phyloP scores from a whole-genome alignment of 176 grass and related monocot genomes.

The Elymus sibiricus region DNA sequence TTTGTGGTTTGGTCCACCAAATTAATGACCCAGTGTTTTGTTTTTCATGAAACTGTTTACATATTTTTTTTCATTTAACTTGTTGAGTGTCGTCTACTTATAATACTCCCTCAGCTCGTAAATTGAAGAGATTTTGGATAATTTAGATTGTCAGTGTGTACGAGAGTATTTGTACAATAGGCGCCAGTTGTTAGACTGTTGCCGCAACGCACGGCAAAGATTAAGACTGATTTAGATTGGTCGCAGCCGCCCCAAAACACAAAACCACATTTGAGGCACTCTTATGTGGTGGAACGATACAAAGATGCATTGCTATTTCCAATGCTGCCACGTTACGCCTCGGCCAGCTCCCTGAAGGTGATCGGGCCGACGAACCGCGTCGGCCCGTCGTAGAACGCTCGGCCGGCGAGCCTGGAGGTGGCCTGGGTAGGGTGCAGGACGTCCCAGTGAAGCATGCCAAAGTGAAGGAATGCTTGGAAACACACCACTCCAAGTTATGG shows the following conservation, averaged over 20 bases:
- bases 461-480: too few relatives aligned
- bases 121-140: too few relatives aligned
- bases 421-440: conserved; percentile 53
- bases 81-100: too few relatives aligned
- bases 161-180: too few relatives aligned
- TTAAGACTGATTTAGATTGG: not conserved
- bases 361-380: conserved; percentile 45
- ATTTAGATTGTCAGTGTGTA: too few relatives aligned
- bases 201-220: not conserved
- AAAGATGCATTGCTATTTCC: not conserved
- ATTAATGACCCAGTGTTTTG: not conserved
- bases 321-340: conserved; percentile 17
- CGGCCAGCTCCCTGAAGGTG: conserved; percentile 51
- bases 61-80: too few relatives aligned
- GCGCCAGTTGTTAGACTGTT: too few relatives aligned
- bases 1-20: not conserved
- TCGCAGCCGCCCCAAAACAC: not conserved
- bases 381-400: conserved; percentile 40
- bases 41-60: too few relatives aligned
- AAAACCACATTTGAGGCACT: not conserved
- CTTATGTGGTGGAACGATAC: not conserved
- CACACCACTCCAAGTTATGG: too few relatives aligned
- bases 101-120: too few relatives aligned
- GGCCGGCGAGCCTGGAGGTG: conserved; percentile 37
- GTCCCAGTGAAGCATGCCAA: too few relatives aligned